Conservation (phyloP, 2,329 filamentous ascomycete genomes). For the Curvularia lunata region DNA sequence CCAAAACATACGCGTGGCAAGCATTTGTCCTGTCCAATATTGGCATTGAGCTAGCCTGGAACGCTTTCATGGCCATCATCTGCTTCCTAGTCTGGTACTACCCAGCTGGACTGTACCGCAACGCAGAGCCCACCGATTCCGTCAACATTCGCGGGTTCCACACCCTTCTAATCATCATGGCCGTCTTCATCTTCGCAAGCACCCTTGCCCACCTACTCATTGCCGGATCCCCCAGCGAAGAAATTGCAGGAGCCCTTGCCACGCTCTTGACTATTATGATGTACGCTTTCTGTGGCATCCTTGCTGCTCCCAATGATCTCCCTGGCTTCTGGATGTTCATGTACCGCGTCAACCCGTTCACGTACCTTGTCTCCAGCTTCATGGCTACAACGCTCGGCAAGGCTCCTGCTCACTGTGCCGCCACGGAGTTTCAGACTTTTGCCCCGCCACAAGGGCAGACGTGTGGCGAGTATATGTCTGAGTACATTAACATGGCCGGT, state of each 20-base stretch:
- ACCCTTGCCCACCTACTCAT: conserved; percentile 77
- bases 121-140: conserved; percentile 66
- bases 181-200: conserved; percentile 66
- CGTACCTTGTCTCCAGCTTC: conserved; percentile 69
- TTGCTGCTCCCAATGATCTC: conserved; percentile 63
- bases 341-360: conserved; percentile 72
- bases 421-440: conserved; percentile 52
- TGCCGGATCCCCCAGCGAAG: conserved; percentile 70
- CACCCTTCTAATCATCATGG: conserved; percentile 67
- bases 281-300: conserved; percentile 59
- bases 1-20: conserved; percentile 76
- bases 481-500: conserved; percentile 48
- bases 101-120: conserved; percentile 71
- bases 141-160: conserved; percentile 69
- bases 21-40: conserved; percentile 75
- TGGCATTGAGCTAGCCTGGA: conserved; percentile 67
- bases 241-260: conserved; percentile 69
- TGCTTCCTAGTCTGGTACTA: conserved; percentile 65
- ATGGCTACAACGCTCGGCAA: conserved; percentile 55
- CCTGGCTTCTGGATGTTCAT: conserved; percentile 81
- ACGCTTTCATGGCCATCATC: conserved; percentile 58
- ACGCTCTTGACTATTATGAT: conserved; percentile 63
- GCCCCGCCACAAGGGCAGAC: conserved; percentile 47
- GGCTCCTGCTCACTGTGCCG: conserved; percentile 56
- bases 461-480: conserved; percentile 53